These are phyloP conservation scores for Papiliotrema laurentii DNA, from an alignment of 1,284 basidiomycete species.

Conservation along the genomic window DNA sequence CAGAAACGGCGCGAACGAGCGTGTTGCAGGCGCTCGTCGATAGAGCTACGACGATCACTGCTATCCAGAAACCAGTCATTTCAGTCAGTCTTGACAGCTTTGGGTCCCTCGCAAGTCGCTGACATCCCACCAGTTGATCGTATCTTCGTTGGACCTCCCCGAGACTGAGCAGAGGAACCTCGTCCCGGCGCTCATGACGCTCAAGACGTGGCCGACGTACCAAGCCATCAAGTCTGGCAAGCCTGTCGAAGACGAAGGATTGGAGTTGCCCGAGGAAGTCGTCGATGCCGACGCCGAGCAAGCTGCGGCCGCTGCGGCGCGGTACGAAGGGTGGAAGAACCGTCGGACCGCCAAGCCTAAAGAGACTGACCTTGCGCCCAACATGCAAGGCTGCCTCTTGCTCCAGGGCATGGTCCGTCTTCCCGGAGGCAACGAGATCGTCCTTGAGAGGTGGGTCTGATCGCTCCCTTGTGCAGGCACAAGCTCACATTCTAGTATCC, in stretches of 20 bases:
- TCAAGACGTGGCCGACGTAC: constrained; percentile 55
- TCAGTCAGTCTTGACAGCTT: constrained; percentile 33
- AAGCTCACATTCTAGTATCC: constrained; percentile 53
- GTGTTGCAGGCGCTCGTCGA: constrained; percentile 70
- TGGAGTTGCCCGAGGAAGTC: constrained; percentile 16
- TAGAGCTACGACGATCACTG: constrained; percentile 54
- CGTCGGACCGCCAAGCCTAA: constrained; percentile 32
- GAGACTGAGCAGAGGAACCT: constrained; percentile 53
- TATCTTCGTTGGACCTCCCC: constrained; percentile 59
- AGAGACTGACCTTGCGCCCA: constrained; percentile 55
- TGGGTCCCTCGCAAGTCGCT: constrained; percentile 38
- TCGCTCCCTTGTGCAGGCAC: neutral
- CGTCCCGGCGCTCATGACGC: constrained; percentile 61
- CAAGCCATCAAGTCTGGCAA: constrained; percentile 32
- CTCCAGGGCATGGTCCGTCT: constrained; percentile 74
- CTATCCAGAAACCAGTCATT: constrained; percentile 33
- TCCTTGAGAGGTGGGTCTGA: constrained; percentile 61
- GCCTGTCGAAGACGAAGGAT: constrained; percentile 20
- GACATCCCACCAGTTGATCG: constrained; percentile 54
- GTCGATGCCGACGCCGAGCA: constrained; percentile 38
- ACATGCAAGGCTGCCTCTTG: constrained; percentile 78
- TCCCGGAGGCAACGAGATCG: constrained; percentile 60
- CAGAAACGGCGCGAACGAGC: constrained; percentile 59
- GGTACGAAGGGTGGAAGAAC: constrained; percentile 40
- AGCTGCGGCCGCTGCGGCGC: constrained; percentile 32